Evolutionary conservation across 768 basidiomycete genomes (phyloP).

Genomic region (Leccinum pellstonianum): DNA sequence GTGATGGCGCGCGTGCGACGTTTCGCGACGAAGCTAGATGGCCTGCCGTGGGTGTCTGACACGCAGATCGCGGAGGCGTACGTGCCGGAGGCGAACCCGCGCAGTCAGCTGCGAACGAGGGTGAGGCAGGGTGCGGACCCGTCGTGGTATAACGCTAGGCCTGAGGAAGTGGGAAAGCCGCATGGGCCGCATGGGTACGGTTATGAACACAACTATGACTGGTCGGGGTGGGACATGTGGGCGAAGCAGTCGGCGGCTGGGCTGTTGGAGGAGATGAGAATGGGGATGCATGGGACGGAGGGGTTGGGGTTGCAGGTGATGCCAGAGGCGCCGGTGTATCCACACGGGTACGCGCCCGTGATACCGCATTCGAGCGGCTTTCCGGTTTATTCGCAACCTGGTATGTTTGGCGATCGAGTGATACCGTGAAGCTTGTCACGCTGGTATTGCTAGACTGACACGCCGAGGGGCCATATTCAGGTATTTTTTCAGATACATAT

Average conservation of each 20-base stretch:
- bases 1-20: constrained; percentile 35
- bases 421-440: neutral
- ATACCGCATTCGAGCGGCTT: neutral
- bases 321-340: constrained; percentile 13
- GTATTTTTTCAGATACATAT: neutral
- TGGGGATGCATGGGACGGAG: neutral
- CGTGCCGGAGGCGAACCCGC: constrained; percentile 35
- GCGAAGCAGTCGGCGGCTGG: constrained; percentile 23
- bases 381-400: constrained; percentile 12
- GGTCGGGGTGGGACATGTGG: constrained; percentile 26
- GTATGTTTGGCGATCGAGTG: neutral
- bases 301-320: neutral
- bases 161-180: constrained; percentile 5
- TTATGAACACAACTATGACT: constrained; percentile 1
- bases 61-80: constrained; percentile 45
- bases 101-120: constrained; percentile 16
- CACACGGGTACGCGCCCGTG: constrained; percentile 22
- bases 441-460: neutral
- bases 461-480: neutral
- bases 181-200: neutral
- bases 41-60: constrained; percentile 44
- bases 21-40: constrained; percentile 36
- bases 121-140: constrained; percentile 21
- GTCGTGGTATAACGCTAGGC: constrained; percentile 29
- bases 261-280: constrained; percentile 6